A percentile compares a stretch with the other conserved stretches of the same genome.
phyloP scores from a whole-genome alignment of 495 filamentous ascomycete genomes.

The Apiosordaria backusii region DNA sequence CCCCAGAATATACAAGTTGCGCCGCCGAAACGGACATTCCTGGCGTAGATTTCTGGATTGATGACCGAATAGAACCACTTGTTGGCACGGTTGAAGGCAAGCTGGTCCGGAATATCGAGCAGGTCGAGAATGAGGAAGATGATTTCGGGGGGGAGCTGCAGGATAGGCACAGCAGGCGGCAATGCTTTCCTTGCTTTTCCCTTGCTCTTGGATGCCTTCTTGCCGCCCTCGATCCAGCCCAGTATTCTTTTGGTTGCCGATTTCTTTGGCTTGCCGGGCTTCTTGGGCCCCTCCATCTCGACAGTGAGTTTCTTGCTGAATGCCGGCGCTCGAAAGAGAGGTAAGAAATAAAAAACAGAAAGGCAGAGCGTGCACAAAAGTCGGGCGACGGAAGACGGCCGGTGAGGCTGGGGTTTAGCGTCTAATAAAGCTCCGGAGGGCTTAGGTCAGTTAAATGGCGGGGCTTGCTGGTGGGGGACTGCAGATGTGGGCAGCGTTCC shows the following conservation, averaged over 20 bases:
- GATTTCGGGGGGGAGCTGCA: constrained; percentile 26
- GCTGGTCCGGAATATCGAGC: constrained; percentile 20
- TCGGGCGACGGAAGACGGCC: neutral
- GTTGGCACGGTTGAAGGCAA: constrained; percentile 20
- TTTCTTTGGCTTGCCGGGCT: constrained; percentile 12
- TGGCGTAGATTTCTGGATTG: constrained; percentile 23
- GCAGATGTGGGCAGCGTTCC: neutral
- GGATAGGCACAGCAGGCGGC: constrained; percentile 13
- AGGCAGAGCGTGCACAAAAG: neutral
- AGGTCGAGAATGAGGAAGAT: constrained; percentile 28
- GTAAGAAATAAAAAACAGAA: neutral
- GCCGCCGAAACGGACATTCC: constrained; percentile 19
- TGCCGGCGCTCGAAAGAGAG: neutral
- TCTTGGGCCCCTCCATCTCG: constrained; percentile 16
- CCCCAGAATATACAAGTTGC: constrained; percentile 24
- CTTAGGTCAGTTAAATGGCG: neutral
- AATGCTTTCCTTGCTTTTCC: constrained; percentile 1
- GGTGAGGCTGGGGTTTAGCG: neutral
- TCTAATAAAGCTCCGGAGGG: neutral
- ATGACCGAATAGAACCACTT: constrained; percentile 21
- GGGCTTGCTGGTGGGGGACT: neutral
- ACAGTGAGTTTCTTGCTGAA: neutral
- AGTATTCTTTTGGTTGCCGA: constrained; percentile 7
- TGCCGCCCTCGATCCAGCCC: neutral
- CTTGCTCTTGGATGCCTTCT: constrained; percentile 11